Evolutionary conservation across 176 grass and related monocot species (phyloP).

Genomic region (Aegilops umbellulata): DNA sequence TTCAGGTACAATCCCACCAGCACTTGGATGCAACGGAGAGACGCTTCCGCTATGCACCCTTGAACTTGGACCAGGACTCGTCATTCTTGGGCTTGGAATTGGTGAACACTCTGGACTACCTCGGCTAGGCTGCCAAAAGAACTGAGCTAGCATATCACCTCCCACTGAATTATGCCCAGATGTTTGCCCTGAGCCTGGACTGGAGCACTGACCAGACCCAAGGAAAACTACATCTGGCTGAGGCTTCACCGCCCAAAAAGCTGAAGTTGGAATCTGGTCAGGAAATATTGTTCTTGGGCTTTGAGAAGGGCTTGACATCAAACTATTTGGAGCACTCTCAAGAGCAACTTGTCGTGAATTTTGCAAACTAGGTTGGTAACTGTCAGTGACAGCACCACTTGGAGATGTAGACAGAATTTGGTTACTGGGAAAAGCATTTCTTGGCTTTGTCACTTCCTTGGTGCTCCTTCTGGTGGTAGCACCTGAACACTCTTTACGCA

Average conservation of each 20-base stretch:
- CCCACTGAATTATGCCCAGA: slow-evolving; percentile 99
- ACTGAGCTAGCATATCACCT: slow-evolving; percentile 85
- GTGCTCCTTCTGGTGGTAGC: slow-evolving; percentile 45
- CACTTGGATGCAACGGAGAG: slow-evolving; percentile 90
- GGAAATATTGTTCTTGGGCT: slow-evolving; percentile 80
- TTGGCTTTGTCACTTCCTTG: slow-evolving; percentile 51
- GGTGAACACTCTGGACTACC: slow-evolving; percentile 93
- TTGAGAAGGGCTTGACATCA: slow-evolving; percentile 92
- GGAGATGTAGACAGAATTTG: slow-evolving; percentile 64
- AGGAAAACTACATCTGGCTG: slow-evolving; percentile 76
- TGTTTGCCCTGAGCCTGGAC: slow-evolving; percentile 95
- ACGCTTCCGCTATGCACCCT: slow-evolving; percentile 95
- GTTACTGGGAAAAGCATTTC: slow-evolving; percentile 46
- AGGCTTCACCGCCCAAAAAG: slow-evolving; percentile 82
- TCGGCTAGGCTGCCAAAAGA: slow-evolving; percentile 92
- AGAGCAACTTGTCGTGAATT: slow-evolving; percentile 51
- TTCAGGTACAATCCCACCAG: slow-evolving; percentile 73
- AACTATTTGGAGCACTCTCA: slow-evolving; percentile 91
- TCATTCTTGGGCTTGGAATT: slow-evolving; percentile 93
- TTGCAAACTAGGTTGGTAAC: slow-evolving; percentile 61
- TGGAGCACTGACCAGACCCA: slow-evolving; percentile 96
- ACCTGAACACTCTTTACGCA: slow-evolving; percentile 54
- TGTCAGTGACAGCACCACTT: slow-evolving; percentile 46
- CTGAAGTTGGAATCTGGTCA: slow-evolving; percentile 84
- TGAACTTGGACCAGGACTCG: slow-evolving; percentile 88